Percentiles rank a stretch among this genome's conserved stretches.
phyloP scores from a whole-genome alignment of 768 basidiomycete species.

The Termitomyces sp. region DNA sequence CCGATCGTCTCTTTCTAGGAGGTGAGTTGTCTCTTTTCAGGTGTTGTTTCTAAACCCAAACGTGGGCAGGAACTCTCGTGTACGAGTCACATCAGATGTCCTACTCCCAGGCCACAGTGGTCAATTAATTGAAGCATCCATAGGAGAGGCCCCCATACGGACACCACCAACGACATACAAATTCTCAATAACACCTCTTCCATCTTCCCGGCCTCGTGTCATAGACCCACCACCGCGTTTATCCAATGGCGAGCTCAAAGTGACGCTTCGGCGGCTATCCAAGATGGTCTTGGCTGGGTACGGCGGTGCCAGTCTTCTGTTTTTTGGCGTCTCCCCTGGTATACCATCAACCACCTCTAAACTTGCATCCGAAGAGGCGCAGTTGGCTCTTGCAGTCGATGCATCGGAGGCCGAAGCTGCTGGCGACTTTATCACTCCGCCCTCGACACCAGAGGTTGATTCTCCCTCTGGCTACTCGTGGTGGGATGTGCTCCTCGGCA shows the following conservation, averaged over 20 bases:
- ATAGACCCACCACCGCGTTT: constrained; percentile 14
- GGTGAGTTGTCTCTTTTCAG: constrained; percentile 18
- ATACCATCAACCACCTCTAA: constrained; percentile 30
- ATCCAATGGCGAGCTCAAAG: constrained; percentile 50
- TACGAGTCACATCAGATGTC: constrained; percentile 70
- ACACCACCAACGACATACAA: constrained; percentile 23
- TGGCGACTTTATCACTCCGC: constrained; percentile 29
- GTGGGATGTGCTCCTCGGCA: constrained; percentile 80
- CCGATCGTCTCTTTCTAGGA: constrained; percentile 25
- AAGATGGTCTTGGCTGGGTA: constrained; percentile 84
- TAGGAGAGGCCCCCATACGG: constrained; percentile 52
- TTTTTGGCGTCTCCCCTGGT: constrained; percentile 62
- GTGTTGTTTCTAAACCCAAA: not conserved
- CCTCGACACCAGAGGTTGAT: constrained; percentile 14
- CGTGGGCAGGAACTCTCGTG: constrained; percentile 40
- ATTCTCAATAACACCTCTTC: constrained; percentile 9
- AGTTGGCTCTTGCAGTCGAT: constrained; percentile 60
- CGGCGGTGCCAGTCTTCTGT: constrained; percentile 74
- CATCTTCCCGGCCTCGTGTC: constrained; percentile 3
- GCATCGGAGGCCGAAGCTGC: constrained; percentile 65
- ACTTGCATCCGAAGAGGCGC: constrained; percentile 52
- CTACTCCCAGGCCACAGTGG: constrained; percentile 63
- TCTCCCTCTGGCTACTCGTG: constrained; percentile 51
- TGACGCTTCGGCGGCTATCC: constrained; percentile 70
- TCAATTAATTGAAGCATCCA: constrained; percentile 77